Conservation (phyloP, 352 stramenopile species). For the Phytophthora lateralis region DNA sequence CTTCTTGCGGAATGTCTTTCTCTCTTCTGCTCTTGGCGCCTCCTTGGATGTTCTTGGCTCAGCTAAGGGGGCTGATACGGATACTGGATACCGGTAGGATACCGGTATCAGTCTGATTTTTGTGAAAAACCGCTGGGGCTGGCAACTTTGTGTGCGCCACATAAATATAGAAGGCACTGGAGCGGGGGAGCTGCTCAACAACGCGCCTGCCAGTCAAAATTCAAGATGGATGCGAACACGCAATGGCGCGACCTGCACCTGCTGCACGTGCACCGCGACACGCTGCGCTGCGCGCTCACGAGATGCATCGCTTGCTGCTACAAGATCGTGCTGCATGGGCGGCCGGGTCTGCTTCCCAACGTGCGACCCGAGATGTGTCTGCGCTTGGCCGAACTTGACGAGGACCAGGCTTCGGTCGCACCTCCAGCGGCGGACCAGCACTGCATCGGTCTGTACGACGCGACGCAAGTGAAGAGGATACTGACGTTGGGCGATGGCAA, state of each 20-base stretch:
- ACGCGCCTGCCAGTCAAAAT: conserved; percentile 15
- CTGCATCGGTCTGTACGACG: conserved; percentile 66
- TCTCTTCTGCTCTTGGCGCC: too few relatives aligned
- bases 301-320: conserved; percentile 88
- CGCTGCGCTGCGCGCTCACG: conserved; percentile 68
- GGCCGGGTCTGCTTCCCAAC: conserved; percentile 64
- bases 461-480: conserved; percentile 51
- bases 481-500: conserved; percentile 96
- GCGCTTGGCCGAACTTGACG: conserved; percentile 38
- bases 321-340: conserved; percentile 79
- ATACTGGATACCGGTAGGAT: background rate
- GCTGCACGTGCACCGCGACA: conserved; percentile 70
- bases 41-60: conserved; percentile 10
- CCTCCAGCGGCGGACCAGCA: conserved; percentile 4
- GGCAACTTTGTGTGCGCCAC: conserved; percentile 14
- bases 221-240: conserved; percentile 12
- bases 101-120: conserved; percentile 25
- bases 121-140: conserved; percentile 22
- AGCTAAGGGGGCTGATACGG: background rate
- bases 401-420: conserved; percentile 2
- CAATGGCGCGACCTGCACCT: conserved; percentile 56
- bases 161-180: conserved; percentile 2
- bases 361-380: conserved; percentile 80
- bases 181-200: background rate
- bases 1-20: conserved; percentile 2